Base-by-base conservation (phyloP, 352 stramenopile species). In the Phytophthora kernoviae region DNA sequence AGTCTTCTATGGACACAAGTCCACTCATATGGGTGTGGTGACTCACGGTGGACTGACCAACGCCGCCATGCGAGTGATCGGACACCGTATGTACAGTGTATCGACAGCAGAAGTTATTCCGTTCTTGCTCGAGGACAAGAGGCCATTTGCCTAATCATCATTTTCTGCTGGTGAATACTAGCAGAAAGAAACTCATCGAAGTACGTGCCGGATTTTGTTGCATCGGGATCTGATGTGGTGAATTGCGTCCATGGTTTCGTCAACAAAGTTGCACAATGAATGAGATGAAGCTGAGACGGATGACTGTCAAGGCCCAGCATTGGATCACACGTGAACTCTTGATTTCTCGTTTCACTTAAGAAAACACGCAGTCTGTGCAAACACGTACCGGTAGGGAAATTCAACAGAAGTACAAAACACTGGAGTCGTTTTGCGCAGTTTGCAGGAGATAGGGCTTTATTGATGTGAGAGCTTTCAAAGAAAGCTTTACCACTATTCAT, bases 261-360 rank as follows among this genome's bases (percentile, higher is more conserved):
- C 79, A 7, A 91, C 81, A 7, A 88, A 70, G 36, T 63, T 93
- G 81, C 54, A 96, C 84, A 59, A 97, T 96, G 40, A 96, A 68
- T 2, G 88, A 87, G 54, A 97, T 96, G 12, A 90, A 73, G 6
- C 72, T 74, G 17, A 96, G 62, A 1, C 90, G 87, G 26, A 92
- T 68, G 10, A 74, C 82, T n/a, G 87, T 96, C 12, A 87, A 84
- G 2, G 79, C 64, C 78, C 78, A 93, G 18, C 75, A 70, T 20
- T 66, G 66, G 33, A 87, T 34, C 47, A 87, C 48, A 2, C 73
- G 79, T 21, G 66, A 85, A 47, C 68, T 73, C 57, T 78, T 72
- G 4, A 64, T 47, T 11, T 58, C 70, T n/a, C 65, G 68, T 24
- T 87, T 54, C 17, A 73, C 68, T 17, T n/a, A 50, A 14, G 9